Evolutionary conservation across 495 filamentous ascomycete species (phyloP).

Genomic region (Penicillium mononematosum): DNA sequence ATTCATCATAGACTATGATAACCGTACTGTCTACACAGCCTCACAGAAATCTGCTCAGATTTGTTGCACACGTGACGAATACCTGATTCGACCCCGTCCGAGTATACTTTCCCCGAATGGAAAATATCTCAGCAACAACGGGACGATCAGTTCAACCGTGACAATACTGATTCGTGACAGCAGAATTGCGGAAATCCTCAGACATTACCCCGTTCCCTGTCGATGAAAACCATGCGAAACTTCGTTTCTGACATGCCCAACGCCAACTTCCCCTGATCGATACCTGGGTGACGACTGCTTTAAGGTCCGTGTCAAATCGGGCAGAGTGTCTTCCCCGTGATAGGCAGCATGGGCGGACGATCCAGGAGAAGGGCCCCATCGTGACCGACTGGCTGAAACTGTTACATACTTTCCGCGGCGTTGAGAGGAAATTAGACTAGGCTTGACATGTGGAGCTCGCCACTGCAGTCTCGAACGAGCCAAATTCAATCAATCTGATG

Average conservation of each 20-base stretch:
- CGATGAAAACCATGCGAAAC: neutral
- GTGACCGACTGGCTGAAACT: neutral
- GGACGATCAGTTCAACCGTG: slow-evolving; percentile 9
- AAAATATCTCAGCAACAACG: slow-evolving; percentile 6
- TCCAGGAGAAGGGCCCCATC: slow-evolving; percentile 6
- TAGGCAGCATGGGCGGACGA: neutral
- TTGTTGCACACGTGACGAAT: neutral
- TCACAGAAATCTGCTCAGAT: neutral
- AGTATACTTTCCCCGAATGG: slow-evolving; percentile 1
- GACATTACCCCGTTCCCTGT: neutral
- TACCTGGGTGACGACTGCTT: neutral
- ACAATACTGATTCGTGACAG: neutral
- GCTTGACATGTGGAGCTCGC: slow-evolving; percentile 22
- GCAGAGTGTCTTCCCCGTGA: neutral
- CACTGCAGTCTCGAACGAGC: slow-evolving; percentile 23
- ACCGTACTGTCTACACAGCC: neutral
- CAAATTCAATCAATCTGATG: slow-evolving; percentile 21
- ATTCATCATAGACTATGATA: neutral
- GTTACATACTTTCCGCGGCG: neutral
- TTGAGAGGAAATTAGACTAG: slow-evolving; percentile 17
- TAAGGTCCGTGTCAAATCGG: neutral
- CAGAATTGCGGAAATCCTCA: neutral
- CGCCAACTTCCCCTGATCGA: neutral
- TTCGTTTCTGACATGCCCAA: neutral
- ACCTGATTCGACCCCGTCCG: neutral